Conservation (phyloP, 2,329 filamentous ascomycete genomes). For the Clarireedia hainanense region DNA sequence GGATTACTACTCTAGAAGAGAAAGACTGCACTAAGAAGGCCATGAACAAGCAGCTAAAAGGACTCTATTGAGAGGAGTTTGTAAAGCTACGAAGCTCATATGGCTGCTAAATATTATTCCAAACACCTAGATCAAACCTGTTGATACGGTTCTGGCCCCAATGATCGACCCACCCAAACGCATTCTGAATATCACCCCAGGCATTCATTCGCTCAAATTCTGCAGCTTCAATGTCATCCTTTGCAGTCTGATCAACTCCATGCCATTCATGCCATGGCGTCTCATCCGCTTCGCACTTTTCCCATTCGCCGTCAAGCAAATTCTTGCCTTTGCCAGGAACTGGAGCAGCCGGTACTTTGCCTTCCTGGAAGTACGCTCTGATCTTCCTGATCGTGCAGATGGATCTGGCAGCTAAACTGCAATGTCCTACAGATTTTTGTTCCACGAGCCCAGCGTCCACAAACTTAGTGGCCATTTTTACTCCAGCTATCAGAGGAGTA, state of each 20-base stretch:
- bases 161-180: neutral
- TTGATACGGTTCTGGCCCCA: neutral
- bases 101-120: neutral
- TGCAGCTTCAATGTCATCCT: neutral
- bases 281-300: slow-evolving; percentile 22
- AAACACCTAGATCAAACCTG: neutral
- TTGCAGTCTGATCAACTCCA: neutral
- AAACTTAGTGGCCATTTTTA: slow-evolving; percentile 27
- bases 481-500: slow-evolving; percentile 28
- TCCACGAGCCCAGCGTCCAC: slow-evolving; percentile 23
- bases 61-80: no score
- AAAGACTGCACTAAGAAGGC: no score
- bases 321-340: slow-evolving; percentile 10
- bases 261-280: slow-evolving; percentile 15
- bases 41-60: no score
- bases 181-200: slow-evolving; percentile 3
- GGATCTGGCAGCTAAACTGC: slow-evolving; percentile 17
- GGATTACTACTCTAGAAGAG: no score
- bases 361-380: slow-evolving; percentile 21
- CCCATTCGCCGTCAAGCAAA: slow-evolving; percentile 20
- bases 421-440: slow-evolving; percentile 25
- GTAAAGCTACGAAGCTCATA: no score
- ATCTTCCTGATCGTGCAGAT: slow-evolving; percentile 23
- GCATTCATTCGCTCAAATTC: neutral
- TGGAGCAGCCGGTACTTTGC: slow-evolving; percentile 20